phyloP scores from a whole-genome alignment of 768 basidiomycete species.

The Rossbeevera mucosa region DNA sequence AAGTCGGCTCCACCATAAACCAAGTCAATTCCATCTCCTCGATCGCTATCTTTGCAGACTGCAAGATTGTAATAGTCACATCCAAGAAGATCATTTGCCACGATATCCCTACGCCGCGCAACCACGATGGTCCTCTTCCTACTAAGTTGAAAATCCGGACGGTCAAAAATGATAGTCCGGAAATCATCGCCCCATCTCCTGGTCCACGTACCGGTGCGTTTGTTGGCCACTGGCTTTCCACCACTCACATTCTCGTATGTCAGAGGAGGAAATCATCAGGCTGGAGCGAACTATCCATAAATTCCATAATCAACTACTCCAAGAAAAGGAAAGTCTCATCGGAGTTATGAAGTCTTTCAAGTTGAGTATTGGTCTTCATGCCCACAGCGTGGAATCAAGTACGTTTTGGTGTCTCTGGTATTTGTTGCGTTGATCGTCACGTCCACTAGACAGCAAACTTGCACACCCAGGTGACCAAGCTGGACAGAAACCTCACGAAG shows the following conservation, averaged over 20 bases:
- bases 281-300: neutral
- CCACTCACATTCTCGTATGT: neutral
- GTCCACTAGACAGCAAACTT: neutral
- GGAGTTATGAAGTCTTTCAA: neutral
- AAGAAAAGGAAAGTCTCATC: neutral
- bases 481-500: neutral
- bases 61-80: neutral
- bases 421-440: neutral
- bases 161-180: neutral
- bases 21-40: too few species aligned
- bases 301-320: neutral
- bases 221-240: neutral
- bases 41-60: neutral
- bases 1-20: neutral
- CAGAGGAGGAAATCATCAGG: neutral
- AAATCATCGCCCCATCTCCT: neutral
- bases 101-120: neutral
- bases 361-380: neutral
- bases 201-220: neutral
- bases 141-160: neutral
- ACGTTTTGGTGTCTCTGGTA: neutral
- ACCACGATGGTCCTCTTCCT: neutral
- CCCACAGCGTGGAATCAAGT: neutral
- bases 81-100: neutral
- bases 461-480: neutral